Conservation (phyloP, 78 protist genomes). For the Dictyostelium brefeldianum region DNA sequence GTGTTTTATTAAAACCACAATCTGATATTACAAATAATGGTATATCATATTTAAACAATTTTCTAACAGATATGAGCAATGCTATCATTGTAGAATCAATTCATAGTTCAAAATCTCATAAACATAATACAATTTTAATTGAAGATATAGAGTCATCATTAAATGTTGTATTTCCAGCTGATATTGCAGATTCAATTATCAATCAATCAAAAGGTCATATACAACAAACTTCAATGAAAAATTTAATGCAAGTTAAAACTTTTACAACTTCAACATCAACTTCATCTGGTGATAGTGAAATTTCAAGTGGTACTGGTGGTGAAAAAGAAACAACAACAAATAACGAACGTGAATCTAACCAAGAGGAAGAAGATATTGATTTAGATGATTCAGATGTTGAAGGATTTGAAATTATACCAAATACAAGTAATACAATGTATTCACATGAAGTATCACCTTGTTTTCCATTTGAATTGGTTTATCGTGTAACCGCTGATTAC, state of each 20-base stretch:
- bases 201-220: conserved; percentile 71
- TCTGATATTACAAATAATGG: conserved; percentile 46
- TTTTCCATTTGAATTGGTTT: conserved; percentile 73
- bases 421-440: background rate
- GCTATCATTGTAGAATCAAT: conserved; percentile 57
- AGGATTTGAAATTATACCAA: conserved; percentile 75
- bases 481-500: conserved; percentile 25
- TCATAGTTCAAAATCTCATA: conserved; percentile 33
- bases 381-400: conserved; percentile 49
- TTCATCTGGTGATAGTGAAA: background rate
- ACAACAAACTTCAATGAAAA: conserved; percentile 54
- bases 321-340: background rate
- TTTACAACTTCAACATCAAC: background rate
- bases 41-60: conserved; percentile 53
- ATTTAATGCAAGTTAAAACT: conserved; percentile 36
- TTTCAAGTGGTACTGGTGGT: background rate
- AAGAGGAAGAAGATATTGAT: background rate
- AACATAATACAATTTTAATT: background rate
- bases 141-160: conserved; percentile 44
- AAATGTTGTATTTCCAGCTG: conserved; percentile 26
- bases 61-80: conserved; percentile 38
- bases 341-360: background rate
- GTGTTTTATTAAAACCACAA: conserved; percentile 62
- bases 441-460: conserved; percentile 5
- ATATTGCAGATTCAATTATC: conserved; percentile 55